A percentile compares a stretch with the other conserved stretches of the same genome.
These are phyloP conservation scores for Chlamydomonas schloesseri DNA, from an alignment of 139 green algal genomes.

Conservation along the genomic window DNA sequence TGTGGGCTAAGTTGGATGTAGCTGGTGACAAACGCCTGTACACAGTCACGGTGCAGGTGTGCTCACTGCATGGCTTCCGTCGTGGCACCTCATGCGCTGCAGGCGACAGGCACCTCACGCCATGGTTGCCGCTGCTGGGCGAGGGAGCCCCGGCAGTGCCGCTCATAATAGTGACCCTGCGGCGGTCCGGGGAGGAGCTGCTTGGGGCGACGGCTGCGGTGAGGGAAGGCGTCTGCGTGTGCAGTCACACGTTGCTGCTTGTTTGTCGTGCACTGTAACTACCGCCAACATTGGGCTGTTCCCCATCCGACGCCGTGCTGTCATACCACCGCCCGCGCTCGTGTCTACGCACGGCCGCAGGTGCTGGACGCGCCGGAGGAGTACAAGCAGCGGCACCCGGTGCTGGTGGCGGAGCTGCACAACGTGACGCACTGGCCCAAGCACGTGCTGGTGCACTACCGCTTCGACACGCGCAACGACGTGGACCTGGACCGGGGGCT, in stretches of 20 bases:
- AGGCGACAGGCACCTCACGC: slow-evolving; percentile 72
- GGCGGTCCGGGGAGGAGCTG: slow-evolving; percentile 65
- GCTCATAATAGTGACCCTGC: slow-evolving; percentile 70
- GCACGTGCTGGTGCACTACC: slow-evolving; percentile 79
- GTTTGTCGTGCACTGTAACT: no score
- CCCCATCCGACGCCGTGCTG: no score
- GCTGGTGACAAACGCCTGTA: no score
- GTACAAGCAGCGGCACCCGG: slow-evolving; percentile 54
- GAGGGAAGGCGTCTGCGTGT: no score
- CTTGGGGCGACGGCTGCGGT: slow-evolving; percentile 62
- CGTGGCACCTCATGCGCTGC: no score
- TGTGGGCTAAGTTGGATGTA: no score
- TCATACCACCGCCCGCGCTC: not conserved
- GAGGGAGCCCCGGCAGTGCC: slow-evolving; percentile 61
- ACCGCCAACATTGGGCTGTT: not conserved
- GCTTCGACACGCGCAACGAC: slow-evolving; percentile 63
- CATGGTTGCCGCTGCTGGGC: slow-evolving; percentile 77
- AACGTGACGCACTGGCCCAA: slow-evolving; percentile 84
- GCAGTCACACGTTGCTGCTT: no score
- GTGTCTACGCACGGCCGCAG: not conserved
- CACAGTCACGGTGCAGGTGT: no score
- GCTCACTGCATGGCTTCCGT: no score
- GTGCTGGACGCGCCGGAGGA: slow-evolving; percentile 57
- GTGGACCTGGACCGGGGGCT: slow-evolving; percentile 71
- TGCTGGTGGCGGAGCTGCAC: slow-evolving; percentile 67